Percentiles rank a stretch among this genome's conserved stretches.
These are phyloP conservation scores for Rhododendron ferrugineum DNA, from an alignment of 148 eudicot genomes.

Conservation along the genomic window DNA sequence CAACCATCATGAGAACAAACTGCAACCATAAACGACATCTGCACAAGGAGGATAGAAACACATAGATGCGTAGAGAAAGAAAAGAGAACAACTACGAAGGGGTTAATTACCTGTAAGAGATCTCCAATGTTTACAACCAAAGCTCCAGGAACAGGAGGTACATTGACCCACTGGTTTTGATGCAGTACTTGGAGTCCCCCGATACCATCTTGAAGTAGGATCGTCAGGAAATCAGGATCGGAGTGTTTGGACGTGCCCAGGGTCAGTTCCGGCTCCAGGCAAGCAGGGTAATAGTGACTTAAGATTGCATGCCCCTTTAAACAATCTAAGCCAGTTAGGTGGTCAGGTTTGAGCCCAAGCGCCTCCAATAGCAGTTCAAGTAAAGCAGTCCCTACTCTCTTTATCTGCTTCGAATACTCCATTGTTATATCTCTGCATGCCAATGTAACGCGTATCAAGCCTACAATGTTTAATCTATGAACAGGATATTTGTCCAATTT, in stretches of 20 bases:
- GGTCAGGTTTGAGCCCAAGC: constrained; percentile 19
- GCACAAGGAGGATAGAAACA: not conserved
- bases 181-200: constrained; percentile 46
- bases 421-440: constrained; percentile 5
- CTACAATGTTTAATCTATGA: not conserved
- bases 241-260: constrained; percentile 36
- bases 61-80: not conserved
- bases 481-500: not conserved
- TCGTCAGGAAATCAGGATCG: constrained; percentile 26
- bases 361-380: constrained; percentile 15
- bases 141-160: constrained; percentile 33
- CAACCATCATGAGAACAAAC: not conserved
- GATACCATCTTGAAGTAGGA: constrained; percentile 34
- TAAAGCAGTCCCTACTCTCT: constrained; percentile 6
- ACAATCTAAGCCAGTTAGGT: constrained; percentile 11
- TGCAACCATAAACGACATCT: not conserved
- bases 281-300: constrained; percentile 45
- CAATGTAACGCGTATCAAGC: not conserved
- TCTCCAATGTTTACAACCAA: constrained; percentile 39
- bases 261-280: constrained; percentile 44
- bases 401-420: constrained; percentile 11
- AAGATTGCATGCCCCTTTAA: constrained; percentile 17
- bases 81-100: not conserved
- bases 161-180: constrained; percentile 41
- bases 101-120: constrained; percentile 26